Evolutionary conservation across 257 asterid species (phyloP), one percentile per base, ranked within the genome.

Genomic region (Verbascum thapsus): DNA sequence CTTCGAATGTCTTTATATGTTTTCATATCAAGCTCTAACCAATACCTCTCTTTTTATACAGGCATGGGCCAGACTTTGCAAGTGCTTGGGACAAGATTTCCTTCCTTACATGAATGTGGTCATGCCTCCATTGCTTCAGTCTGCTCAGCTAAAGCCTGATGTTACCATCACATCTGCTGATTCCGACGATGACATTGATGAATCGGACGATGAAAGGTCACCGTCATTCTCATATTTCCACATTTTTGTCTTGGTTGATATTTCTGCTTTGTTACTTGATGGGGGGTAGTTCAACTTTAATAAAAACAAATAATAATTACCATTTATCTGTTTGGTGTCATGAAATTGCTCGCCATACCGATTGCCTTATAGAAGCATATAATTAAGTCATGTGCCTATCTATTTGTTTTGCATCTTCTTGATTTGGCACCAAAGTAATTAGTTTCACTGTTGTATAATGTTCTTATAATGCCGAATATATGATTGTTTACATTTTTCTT

Each of bases 41-140:
- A 43, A 38, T 18, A 11, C 12, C 18, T 62, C 63, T 48, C 32
- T 11, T 42, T 72, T 56, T 65, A 32, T 61, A 37, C 60, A 84
- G 95, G 95, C 95, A 30, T 87, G 95, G 95, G 92, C 95, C 63
- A 76, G 95, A 53, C 86, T 87, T 40, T 87, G 95, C 92, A 87
- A 87, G 83, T 87, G 95, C 72, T 68, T 87, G 76, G 92, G 95
- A 67, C 95, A 87, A 75, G 95, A 87, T 78, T 87, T 84, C 67
- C 92, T 87, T 67, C 92, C 92, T 62, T 87, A 87, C 72, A 80
- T 87, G 95, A 69, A 76, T 26, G 92, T 84, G 0, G 95, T 87
- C 69, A 87, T 87, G 92, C 95, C 92, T 65, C 92, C 95, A 67
- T 63, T 87, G 80, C 85, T 87, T 66, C 88, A 72, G 69, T 87